Conservation (phyloP, 805 yeast genomes). For the Priceomyces haplophilus region DNA sequence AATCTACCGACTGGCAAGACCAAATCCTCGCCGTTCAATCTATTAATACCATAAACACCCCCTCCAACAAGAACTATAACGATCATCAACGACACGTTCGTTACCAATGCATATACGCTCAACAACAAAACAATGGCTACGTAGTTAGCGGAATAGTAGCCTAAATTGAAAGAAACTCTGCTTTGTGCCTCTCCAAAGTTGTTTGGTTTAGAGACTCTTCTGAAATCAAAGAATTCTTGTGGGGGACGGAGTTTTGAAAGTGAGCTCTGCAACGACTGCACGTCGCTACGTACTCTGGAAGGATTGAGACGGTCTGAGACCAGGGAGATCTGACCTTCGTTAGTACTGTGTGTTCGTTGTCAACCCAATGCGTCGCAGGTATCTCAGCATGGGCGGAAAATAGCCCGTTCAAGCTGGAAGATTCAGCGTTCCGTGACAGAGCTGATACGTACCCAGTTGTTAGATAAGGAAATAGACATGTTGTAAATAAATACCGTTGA, state of each 20-base stretch:
- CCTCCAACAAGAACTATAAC: constrained; percentile 69
- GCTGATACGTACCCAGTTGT: constrained; percentile 35
- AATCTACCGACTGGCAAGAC: constrained; percentile 69
- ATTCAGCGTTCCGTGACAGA: neutral
- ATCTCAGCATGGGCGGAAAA: neutral
- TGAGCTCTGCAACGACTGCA: constrained; percentile 55
- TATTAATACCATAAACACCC: constrained; percentile 77
- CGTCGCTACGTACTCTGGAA: constrained; percentile 43
- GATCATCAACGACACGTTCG: constrained; percentile 80
- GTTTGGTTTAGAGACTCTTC: constrained; percentile 85
- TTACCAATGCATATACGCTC: constrained; percentile 79
- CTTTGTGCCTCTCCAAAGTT: constrained; percentile 87
- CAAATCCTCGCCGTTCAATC: constrained; percentile 79
- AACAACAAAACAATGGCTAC: constrained; percentile 66
- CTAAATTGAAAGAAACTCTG: constrained; percentile 81
- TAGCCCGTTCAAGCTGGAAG: neutral
- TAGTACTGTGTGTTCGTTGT: constrained; percentile 10
- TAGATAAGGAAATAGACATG: constrained; percentile 37
- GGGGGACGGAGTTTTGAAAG: constrained; percentile 79
- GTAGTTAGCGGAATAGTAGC: constrained; percentile 86
- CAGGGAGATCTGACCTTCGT: constrained; percentile 31
- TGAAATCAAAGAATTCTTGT: constrained; percentile 89
- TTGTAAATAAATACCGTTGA: constrained; percentile 5
- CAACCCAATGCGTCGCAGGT: too few species aligned
- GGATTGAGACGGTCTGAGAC: constrained; percentile 47